Evolutionary conservation across 108 stramenopile species (phyloP), one percentile per base, ranked within the genome.

Genomic region (Cyclotella baltica): DNA sequence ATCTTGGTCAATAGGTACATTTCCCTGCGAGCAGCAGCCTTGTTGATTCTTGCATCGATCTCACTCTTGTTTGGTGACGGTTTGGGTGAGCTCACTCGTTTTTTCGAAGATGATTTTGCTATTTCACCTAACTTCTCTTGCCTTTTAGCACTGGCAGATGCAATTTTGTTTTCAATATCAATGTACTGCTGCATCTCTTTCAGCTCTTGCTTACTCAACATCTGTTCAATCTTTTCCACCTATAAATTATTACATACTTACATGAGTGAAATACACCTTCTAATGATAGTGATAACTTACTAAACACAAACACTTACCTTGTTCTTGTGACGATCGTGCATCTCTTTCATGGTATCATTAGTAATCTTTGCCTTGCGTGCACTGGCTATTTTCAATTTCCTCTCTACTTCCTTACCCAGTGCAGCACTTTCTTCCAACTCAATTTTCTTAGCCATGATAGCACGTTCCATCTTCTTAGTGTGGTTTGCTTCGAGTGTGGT

Each of bases 21-120:
- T 25, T 76, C 66, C 4, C 75, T 25, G 18, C 75, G 65, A 22
- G 40, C 30, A 16, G 75, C 67, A 47, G 75, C 75, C 20, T 48
- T 10, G 47, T 76, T 68, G 38, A 76, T 57, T 19, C 67, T 29
- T 20, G 36, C 67, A 15, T 72, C 71, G 48, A 72, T 59, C 48
- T 59, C 71, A 27, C 43, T 18, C 29, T 59, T 59, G 27, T 28
- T 59, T 23, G 71, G 71, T 9, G 70, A 70, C 9, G 19, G 37
- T 35, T 30, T 61, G 23, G 71, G 71, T 0, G 58, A 72, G 15
- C 20, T 25, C 40, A 72, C 33, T 22, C 71, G 34, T 38, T 72
- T 72, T 25, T 72, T 72, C 18, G 58, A 58, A 43, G 27, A 61
- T 23, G 71, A 72, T 35, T 19, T 61, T 3, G 36, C 70, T 0